These are phyloP conservation scores for Mortierella sp. DNA, from an alignment of 371 early-diverging fungal genomes.

Conservation along the genomic window DNA sequence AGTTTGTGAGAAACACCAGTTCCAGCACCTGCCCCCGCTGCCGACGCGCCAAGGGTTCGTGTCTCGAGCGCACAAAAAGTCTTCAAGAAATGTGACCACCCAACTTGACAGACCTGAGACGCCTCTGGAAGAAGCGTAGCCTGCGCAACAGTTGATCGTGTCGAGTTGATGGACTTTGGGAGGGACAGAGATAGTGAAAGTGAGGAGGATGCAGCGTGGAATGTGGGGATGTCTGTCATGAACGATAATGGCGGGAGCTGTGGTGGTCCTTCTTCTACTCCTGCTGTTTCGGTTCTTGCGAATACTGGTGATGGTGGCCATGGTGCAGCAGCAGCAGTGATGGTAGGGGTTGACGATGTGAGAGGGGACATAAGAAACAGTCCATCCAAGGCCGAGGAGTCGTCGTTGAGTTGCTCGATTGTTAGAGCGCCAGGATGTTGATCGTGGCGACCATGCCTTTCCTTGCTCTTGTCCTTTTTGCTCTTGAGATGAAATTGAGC, in stretches of 20 bases:
- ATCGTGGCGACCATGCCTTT: background rate
- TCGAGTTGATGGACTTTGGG: background rate
- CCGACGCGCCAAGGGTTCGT: background rate
- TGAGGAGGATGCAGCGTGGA: background rate
- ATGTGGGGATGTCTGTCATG: background rate
- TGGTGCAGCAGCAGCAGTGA: background rate
- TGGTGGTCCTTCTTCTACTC: background rate
- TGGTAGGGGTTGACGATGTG: background rate
- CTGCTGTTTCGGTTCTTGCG: no score
- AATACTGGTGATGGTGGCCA: background rate
- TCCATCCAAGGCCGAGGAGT: background rate
- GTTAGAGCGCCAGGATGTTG: background rate
- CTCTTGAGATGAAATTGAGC: background rate
- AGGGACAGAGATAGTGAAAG: background rate
- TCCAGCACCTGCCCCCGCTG: no score
- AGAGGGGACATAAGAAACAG: background rate
- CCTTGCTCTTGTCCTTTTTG: background rate
- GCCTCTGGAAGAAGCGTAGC: slow-evolving; percentile 6
- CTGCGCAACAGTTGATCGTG: background rate
- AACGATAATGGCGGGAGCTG: background rate
- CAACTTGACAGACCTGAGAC: slow-evolving; percentile 9
- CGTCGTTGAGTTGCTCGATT: background rate
- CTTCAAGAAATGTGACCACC: slow-evolving; percentile 18
- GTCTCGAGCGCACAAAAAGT: background rate
- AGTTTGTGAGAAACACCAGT: no score